Base-by-base conservation (phyloP, 192 early-diverging fungal species). In the Podila minutissima region DNA sequence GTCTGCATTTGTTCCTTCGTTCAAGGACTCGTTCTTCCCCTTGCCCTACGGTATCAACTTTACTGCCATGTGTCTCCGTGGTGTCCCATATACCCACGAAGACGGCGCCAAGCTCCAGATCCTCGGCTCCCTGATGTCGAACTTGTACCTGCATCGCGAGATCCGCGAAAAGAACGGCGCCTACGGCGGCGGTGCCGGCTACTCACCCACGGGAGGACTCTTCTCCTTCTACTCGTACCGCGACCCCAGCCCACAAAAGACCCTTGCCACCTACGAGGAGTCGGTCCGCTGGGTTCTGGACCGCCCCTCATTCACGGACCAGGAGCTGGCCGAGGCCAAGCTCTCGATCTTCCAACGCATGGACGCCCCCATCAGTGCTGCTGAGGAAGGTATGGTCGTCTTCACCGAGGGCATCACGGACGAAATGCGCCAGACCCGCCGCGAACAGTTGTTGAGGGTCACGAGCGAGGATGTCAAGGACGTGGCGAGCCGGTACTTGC, bases 81-180 rank as follows among this genome's bases (percentile, higher is more conserved):
- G 92, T 24, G 95, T 97, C 0, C 95, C 97, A 31, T 97, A 95
- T 71, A 93, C 87, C 31, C 94, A 97, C 74, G 71, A 85, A 0
- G 96, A 97, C 81, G 90, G 93, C 29, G 88, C 93, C 49, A 89
- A 88, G 64, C 87, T 97, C 38, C 94, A 95, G 83, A 72, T 93
- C 9, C 77, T 97, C 28, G 90, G 94, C 4, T 94, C 94, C 12
- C 84, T 97, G 32, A 88, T 98, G 87, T 96, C 94, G 20, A 88
- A 91, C 69, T 87, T 94, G 71, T 97, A 88, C 82, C 82, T 99
- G n/a, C 97, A 99, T 83, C 94, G 95, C 55, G 97, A 99, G 84
- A 94, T 99, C 60, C 92, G 97, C 73, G 97, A 99, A 74, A 96
- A 95, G 87, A 95, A 95, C 75, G 97, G 97, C 32, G 97, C 97